Evolutionary conservation across 805 yeast genomes (phyloP).

Genomic region (Ogataea pignaliae): DNA sequence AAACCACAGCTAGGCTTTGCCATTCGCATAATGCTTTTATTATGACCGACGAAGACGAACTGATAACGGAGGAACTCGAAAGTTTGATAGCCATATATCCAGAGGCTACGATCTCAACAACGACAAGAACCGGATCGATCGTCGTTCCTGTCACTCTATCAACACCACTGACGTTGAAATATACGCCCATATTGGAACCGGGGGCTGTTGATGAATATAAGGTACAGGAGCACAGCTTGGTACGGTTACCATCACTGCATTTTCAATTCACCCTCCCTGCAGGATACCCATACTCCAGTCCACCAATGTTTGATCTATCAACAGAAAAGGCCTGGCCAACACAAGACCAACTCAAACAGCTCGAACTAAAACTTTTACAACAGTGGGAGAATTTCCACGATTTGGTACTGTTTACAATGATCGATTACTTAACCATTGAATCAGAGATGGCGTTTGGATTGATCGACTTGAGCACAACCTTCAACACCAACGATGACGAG

Average conservation of each 20-base stretch:
- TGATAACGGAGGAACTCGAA: constrained; percentile 34
- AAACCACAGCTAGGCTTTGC: no score
- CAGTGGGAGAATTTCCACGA: constrained; percentile 36
- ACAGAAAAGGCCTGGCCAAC: constrained; percentile 30
- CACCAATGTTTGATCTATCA: constrained; percentile 26
- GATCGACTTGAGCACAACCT: constrained; percentile 1
- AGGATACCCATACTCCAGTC: constrained; percentile 31
- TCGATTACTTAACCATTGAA: constrained; percentile 35
- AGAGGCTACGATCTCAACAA: constrained; percentile 21
- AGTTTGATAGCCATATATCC: constrained; percentile 40
- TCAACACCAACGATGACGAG: no score
- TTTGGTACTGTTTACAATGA: constrained; percentile 37
- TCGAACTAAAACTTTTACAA: constrained; percentile 18
- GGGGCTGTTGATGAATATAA: no score
- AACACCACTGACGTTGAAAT: constrained; percentile 16
- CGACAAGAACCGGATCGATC: constrained; percentile 21
- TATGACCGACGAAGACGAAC: constrained; percentile 1
- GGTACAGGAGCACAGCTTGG: no score
- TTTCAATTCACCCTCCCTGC: constrained; percentile 30
- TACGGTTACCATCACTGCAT: constrained; percentile 24
- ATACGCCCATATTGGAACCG: constrained; percentile 1
- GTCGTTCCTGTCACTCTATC: constrained; percentile 26
- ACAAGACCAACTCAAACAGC: constrained; percentile 5
- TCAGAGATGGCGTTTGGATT: constrained; percentile 14
- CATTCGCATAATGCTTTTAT: no score